Conservation (phyloP, 106 monocot species). For the Dendrobium chrysotoxum region DNA sequence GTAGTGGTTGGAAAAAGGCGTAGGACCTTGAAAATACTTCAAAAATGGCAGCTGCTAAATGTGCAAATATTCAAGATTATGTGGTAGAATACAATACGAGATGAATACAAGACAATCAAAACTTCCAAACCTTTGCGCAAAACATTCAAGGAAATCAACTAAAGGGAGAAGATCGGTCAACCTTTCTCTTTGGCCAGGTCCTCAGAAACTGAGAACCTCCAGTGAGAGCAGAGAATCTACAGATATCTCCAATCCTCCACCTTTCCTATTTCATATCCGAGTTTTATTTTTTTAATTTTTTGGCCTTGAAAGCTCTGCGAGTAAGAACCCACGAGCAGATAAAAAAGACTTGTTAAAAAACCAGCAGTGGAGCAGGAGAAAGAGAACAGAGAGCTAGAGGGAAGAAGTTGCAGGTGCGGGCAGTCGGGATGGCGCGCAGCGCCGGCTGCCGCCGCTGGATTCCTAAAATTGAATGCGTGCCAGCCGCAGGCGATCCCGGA, state of each 20-base stretch:
- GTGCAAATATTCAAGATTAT: background rate
- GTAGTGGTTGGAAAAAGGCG: background rate
- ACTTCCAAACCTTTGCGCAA: background rate
- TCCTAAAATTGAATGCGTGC: background rate
- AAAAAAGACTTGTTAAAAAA: background rate
- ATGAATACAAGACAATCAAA: background rate
- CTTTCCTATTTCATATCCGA: constrained; percentile 2
- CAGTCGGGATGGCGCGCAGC: background rate
- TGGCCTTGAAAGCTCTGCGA: constrained; percentile 5
- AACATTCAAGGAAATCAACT: constrained; percentile 2
- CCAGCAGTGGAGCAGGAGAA: background rate
- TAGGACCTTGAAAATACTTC: background rate
- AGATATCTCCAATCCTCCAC: background rate
- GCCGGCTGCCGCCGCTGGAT: background rate
- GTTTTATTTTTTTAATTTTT: background rate
- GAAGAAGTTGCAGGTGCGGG: background rate
- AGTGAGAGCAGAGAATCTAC: constrained; percentile 2
- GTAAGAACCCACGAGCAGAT: constrained; percentile 2
- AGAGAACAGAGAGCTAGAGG: background rate
- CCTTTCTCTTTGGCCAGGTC: constrained; percentile 1
- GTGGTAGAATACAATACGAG: background rate
- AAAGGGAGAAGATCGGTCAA: constrained; percentile 7
- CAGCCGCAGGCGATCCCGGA: background rate
- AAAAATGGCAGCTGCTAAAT: constrained; percentile 2
- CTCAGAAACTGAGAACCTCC: constrained; percentile 7